Evolutionary conservation across 371 early-diverging fungal genomes (phyloP).

Genomic region (Amoeboaphelidium protococcarum): DNA sequence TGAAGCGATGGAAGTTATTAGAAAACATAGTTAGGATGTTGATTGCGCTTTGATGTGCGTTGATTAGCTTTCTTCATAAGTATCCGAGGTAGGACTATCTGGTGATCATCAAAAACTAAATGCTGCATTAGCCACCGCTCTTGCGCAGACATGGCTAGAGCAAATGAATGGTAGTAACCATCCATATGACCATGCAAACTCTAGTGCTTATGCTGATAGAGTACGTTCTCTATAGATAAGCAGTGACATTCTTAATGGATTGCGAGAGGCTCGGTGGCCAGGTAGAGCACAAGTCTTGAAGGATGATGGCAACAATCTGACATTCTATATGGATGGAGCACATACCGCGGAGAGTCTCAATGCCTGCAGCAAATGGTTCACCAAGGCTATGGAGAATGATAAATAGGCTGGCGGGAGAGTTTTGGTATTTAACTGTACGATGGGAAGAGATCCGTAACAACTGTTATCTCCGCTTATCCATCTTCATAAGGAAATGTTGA

Average conservation of each 20-base stretch:
- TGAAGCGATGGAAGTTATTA: conserved; percentile 39
- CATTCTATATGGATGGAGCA: conserved; percentile 75
- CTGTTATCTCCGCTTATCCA: too few species aligned
- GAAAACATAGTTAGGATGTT: too few species aligned
- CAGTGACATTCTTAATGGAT: conserved; percentile 21
- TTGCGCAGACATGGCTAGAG: background rate
- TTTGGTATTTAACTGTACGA: background rate
- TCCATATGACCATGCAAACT: too few species aligned
- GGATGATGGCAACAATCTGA: conserved; percentile 10
- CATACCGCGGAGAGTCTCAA: conserved; percentile 67
- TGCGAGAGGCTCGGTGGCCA: conserved; percentile 46
- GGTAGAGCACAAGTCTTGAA: conserved; percentile 48
- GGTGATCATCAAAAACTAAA: conserved; percentile 1
- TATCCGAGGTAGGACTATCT: background rate
- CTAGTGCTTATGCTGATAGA: too few species aligned
- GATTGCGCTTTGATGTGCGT: too few species aligned
- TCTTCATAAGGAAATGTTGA: too few species aligned
- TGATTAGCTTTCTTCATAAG: too few species aligned
- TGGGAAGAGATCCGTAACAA: background rate
- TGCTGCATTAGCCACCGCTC: background rate
- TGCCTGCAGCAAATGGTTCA: conserved; percentile 8
- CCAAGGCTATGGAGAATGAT: background rate
- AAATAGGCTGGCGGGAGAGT: background rate
- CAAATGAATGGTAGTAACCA: too few species aligned
- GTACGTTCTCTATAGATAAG: too few species aligned